phyloP scores from a whole-genome alignment of 345 rosid genomes.

The Gossypium australe region DNA sequence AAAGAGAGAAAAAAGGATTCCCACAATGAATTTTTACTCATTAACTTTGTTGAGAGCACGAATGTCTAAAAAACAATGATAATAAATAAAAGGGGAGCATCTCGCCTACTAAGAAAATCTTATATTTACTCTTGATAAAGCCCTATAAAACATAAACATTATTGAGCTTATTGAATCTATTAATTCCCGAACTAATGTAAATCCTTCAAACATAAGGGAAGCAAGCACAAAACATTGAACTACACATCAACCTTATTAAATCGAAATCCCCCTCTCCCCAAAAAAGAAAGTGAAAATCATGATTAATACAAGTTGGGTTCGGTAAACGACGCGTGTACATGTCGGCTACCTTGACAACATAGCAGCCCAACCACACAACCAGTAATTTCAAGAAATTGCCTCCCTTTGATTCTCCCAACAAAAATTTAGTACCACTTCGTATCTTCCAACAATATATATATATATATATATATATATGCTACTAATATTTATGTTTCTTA shows the following conservation, averaged over 20 bases:
- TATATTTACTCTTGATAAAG: too few species aligned
- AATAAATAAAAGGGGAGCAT: too few species aligned
- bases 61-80: too few species aligned
- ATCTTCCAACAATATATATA: conserved; percentile 8
- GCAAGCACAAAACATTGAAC: not conserved
- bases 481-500: conserved; percentile 21
- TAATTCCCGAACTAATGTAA: not conserved
- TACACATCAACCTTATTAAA: conserved; percentile 17
- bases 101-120: too few species aligned
- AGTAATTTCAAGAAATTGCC: conserved; percentile 10
- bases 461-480: not conserved
- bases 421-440: not conserved
- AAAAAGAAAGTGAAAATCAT: conserved; percentile 22
- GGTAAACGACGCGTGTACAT: conserved; percentile 48
- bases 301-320: conserved; percentile 10
- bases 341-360: conserved; percentile 57
- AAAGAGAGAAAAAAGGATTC: too few species aligned
- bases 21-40: rapidly evolving
- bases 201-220: not conserved
- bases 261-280: not conserved
- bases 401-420: conserved; percentile 11
- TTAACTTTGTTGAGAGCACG: too few species aligned
- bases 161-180: too few species aligned
- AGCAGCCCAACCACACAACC: conserved; percentile 27
- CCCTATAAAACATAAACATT: too few species aligned